Base-by-base conservation (phyloP, 1,139 yeast species). In the Chernovozyma sophiae-reginae region DNA sequence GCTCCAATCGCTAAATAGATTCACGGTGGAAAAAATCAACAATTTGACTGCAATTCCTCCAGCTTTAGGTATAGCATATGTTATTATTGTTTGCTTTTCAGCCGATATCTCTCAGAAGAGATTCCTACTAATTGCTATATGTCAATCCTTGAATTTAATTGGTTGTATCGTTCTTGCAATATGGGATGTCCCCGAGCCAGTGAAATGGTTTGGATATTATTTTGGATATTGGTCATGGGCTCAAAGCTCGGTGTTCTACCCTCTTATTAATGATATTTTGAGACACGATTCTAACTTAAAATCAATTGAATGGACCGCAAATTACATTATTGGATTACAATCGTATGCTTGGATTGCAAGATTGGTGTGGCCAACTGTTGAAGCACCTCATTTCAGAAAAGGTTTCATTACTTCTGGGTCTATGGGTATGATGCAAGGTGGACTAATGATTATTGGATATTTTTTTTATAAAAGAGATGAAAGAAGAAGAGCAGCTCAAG, bases 401-500 rank as follows among this genome's bases (percentile, higher is more conserved):
- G 72, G 72, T 18, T 66, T 47, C 41, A 50, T 68, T 49, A 73
- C 81, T 5, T 79, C 82, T n/a, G 48, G 72, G 26, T 58, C 72
- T 43, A 79, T 78, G 27, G 39, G 36, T 4, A 25, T 4, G 65
- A 68, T 31, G 58, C 72, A 15, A 46, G 55, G 66, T 20, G 36
- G 68, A 4, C 74, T 81, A 80, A 72, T 81, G 0, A 56, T 74
- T 32, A 59, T 75, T 7, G 81, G 75, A 5, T 65, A 78, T 43
- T 73, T 63, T 49, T 65, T 77, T 42, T 80, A 79, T 60, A 81
- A 80, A 55, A 66, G 68, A 34, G 74, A 77, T 38, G 86, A 81
- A 50, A 66, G 71, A 41, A 55, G 54, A 34, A 52, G 65, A 39
- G 81, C 85, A 10, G 55, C 56, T 32, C 69, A 63, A 17, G 76